phyloP scores from a whole-genome alignment of 2,329 filamentous ascomycete species.

The Endocalyx cinctus region DNA sequence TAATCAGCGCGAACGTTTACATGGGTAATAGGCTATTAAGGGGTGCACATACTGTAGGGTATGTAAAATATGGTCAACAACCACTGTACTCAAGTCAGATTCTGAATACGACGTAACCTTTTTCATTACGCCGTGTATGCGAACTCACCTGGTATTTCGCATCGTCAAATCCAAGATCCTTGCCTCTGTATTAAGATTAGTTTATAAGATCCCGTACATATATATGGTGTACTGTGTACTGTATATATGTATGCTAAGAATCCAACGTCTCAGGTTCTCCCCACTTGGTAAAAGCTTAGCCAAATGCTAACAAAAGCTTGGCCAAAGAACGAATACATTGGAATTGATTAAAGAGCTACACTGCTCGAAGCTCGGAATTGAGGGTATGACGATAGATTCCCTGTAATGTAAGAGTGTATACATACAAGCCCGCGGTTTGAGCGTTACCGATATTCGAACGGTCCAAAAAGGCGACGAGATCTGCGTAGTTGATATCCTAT shows the following conservation, averaged over 20 bases:
- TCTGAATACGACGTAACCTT: too few species aligned
- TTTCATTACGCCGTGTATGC: not conserved
- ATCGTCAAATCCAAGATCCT: conserved; percentile 32
- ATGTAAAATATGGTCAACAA: conserved; percentile 42
- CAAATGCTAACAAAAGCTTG: too few species aligned
- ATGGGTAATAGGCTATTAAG: not conserved
- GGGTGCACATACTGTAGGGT: conserved; percentile 31
- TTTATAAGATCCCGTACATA: too few species aligned
- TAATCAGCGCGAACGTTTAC: not conserved
- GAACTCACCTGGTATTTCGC: conserved; percentile 31
- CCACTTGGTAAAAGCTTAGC: too few species aligned
- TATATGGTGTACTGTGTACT: too few species aligned
- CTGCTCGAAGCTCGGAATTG: too few species aligned
- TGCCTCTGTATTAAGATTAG: conserved; percentile 13
- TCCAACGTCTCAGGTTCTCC: too few species aligned
- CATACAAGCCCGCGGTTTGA: conserved; percentile 30
- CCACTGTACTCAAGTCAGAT: conserved; percentile 30
- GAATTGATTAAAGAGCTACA: too few species aligned
- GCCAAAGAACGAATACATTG: too few species aligned
- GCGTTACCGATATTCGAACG: conserved; percentile 37
- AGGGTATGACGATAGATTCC: too few species aligned
- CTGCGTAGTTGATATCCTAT: conserved; percentile 10
- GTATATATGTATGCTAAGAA: too few species aligned
- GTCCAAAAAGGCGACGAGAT: conserved; percentile 33
- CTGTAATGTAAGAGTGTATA: not conserved